These are phyloP conservation scores for Daldinia sp. DNA, from an alignment of 2,329 filamentous ascomycete species.

Conservation along the genomic window DNA sequence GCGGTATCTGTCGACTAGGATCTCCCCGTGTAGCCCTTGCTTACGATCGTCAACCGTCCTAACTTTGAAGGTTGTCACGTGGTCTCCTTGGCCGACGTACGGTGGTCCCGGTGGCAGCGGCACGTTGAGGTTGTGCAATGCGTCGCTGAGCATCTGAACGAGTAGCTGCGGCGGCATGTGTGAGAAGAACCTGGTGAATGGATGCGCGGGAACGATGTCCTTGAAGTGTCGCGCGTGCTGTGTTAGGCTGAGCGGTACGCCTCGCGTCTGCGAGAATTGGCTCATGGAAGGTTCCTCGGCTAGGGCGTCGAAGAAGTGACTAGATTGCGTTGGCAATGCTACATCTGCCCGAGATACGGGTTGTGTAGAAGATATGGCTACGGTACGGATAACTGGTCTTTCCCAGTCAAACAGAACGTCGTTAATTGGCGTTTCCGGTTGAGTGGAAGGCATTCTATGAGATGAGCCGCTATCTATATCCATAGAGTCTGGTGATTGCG, in stretches of 20 bases:
- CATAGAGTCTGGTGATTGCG: constrained; percentile 65
- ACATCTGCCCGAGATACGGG: constrained; percentile 52
- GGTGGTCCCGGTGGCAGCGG: constrained; percentile 65
- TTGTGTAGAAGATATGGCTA: constrained; percentile 60
- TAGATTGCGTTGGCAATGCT: constrained; percentile 48
- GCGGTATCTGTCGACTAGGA: constrained; percentile 72
- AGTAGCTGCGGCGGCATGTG: constrained; percentile 77
- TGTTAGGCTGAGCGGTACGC: constrained; percentile 83
- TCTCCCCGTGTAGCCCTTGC: constrained; percentile 77
- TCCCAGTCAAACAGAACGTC: constrained; percentile 91
- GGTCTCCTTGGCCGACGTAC: constrained; percentile 59
- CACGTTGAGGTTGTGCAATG: constrained; percentile 85
- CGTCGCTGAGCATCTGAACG: constrained; percentile 79
- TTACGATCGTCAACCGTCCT: constrained; percentile 76
- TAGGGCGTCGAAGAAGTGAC: constrained; percentile 66
- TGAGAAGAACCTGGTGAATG: constrained; percentile 92
- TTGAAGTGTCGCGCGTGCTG: constrained; percentile 88
- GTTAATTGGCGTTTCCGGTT: constrained; percentile 79
- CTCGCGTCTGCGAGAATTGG: constrained; percentile 83
- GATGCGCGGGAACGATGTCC: constrained; percentile 88
- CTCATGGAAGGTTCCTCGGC: constrained; percentile 85
- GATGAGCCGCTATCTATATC: constrained; percentile 67
- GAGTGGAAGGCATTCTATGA: constrained; percentile 75
- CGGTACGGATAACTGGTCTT: constrained; percentile 68
- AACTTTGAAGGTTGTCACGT: constrained; percentile 72